phyloP scores from a whole-genome alignment of 1,139 yeast genomes.

The Yamadazyma siamensis region DNA sequence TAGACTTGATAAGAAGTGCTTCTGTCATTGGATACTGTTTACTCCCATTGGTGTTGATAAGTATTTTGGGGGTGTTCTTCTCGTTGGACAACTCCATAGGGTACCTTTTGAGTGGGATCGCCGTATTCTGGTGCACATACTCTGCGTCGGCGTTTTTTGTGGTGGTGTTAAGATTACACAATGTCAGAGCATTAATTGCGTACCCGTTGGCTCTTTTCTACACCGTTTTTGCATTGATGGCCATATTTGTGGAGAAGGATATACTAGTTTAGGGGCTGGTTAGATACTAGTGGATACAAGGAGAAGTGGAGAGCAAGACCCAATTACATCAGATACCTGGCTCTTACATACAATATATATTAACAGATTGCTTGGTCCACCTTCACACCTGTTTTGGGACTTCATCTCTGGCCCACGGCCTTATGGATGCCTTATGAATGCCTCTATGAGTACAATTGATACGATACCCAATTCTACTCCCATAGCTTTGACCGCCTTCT shows the following conservation, averaged over 20 bases:
- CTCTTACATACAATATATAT: too few species aligned
- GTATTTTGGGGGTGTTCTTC: conserved; percentile 69
- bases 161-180: conserved; percentile 74
- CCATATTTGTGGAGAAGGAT: conserved; percentile 72
- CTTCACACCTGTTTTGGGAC: too few species aligned
- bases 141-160: conserved; percentile 94
- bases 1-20: conserved; percentile 75
- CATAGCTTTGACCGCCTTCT: too few species aligned
- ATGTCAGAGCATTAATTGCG: conserved; percentile 87
- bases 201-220: conserved; percentile 92
- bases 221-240: conserved; percentile 93
- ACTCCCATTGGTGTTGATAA: conserved; percentile 79
- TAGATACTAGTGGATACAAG: background rate
- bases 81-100: conserved; percentile 75
- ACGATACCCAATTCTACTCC: too few species aligned
- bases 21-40: conserved; percentile 93
- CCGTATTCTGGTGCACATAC: conserved; percentile 92
- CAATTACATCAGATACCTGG: too few species aligned
- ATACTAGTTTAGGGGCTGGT: too few species aligned
- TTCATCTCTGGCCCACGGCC: too few species aligned
- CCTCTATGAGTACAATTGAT: too few species aligned
- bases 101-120: conserved; percentile 61
- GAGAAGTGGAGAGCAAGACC: background rate
- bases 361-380: too few species aligned
- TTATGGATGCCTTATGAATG: too few species aligned